Evolutionary conservation across 495 filamentous ascomycete genomes (phyloP).

Genomic region (Daldinia bambusicola): DNA sequence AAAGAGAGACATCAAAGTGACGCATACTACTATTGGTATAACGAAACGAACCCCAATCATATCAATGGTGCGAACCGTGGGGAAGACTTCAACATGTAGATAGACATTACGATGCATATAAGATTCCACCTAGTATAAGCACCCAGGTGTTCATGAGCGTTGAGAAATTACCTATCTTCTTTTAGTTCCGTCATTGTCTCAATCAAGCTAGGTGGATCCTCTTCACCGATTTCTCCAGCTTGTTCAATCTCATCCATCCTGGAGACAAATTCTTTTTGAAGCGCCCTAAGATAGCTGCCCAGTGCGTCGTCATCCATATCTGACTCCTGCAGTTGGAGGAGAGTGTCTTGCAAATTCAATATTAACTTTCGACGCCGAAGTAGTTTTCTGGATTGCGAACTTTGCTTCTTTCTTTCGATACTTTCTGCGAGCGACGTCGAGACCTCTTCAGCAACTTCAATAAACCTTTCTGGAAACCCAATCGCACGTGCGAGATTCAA

Average conservation of each 20-base stretch:
- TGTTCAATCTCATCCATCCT: slow-evolving; percentile 71
- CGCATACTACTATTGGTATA: slow-evolving; percentile 34
- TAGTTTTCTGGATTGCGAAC: slow-evolving; percentile 64
- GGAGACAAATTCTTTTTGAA: slow-evolving; percentile 80
- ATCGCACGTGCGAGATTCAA: slow-evolving; percentile 80
- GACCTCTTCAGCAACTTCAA: slow-evolving; percentile 74
- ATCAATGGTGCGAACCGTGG: slow-evolving; percentile 29
- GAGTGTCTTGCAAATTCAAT: slow-evolving; percentile 75
- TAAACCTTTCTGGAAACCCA: slow-evolving; percentile 72
- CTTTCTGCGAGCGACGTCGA: slow-evolving; percentile 67
- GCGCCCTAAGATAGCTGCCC: slow-evolving; percentile 68
- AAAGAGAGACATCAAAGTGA: slow-evolving; percentile 38
- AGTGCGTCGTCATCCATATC: slow-evolving; percentile 73
- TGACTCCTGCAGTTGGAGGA: slow-evolving; percentile 75
- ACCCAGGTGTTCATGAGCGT: too few species aligned
- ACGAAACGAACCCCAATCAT: slow-evolving; percentile 40
- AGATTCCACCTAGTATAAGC: background rate
- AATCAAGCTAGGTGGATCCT: background rate
- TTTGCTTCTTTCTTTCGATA: slow-evolving; percentile 63
- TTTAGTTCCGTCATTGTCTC: slow-evolving; percentile 10
- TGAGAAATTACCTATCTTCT: background rate
- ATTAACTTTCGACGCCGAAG: slow-evolving; percentile 75
- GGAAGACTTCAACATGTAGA: slow-evolving; percentile 40
- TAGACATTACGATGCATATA: background rate
- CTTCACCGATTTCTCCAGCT: slow-evolving; percentile 13